These are phyloP conservation scores for Nasturtium officinale DNA, from an alignment of 345 rosid genomes.

Conservation along the genomic window DNA sequence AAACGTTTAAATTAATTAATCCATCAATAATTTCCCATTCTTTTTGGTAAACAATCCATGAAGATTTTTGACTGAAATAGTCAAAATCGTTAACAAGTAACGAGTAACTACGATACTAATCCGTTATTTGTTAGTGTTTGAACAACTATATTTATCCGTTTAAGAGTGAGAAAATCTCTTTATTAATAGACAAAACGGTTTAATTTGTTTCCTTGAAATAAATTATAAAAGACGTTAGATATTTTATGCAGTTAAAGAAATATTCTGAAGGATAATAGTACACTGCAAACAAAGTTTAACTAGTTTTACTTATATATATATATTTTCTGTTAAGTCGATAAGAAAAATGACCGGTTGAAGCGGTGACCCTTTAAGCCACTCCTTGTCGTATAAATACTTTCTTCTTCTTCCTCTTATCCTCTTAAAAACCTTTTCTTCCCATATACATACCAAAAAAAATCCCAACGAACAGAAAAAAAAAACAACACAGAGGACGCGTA, in stretches of 20 bases:
- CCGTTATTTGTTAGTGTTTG: conserved; percentile 23
- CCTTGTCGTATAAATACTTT: conserved; percentile 40
- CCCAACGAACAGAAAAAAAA: not conserved
- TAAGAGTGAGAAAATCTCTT: conserved; percentile 3
- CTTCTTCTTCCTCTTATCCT: conserved; percentile 40
- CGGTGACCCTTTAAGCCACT: conserved; percentile 37
- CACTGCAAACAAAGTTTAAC: conserved; percentile 5
- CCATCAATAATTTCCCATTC: not conserved
- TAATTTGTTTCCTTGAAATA: conserved; percentile 6
- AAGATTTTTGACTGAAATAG: conserved; percentile 35
- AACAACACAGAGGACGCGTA: not conserved
- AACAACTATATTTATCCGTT: conserved; percentile 26
- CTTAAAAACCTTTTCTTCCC: conserved; percentile 30
- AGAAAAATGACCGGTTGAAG: conserved; percentile 33
- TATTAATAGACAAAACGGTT: conserved; percentile 38
- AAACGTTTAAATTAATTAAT: conserved; percentile 21
- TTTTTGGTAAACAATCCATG: not conserved
- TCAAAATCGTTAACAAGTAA: conserved; percentile 38
- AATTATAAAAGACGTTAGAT: not conserved
- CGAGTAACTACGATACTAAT: conserved; percentile 34
- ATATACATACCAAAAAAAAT: conserved; percentile 2
- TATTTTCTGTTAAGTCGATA: conserved; percentile 14
- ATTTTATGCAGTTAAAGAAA: conserved; percentile 7
- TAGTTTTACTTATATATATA: not conserved
- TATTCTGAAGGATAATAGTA: conserved; percentile 8